These are phyloP conservation scores for Aspergillus novoparasiticus DNA, from an alignment of 2,329 filamentous ascomycete genomes.

Conservation along the genomic window DNA sequence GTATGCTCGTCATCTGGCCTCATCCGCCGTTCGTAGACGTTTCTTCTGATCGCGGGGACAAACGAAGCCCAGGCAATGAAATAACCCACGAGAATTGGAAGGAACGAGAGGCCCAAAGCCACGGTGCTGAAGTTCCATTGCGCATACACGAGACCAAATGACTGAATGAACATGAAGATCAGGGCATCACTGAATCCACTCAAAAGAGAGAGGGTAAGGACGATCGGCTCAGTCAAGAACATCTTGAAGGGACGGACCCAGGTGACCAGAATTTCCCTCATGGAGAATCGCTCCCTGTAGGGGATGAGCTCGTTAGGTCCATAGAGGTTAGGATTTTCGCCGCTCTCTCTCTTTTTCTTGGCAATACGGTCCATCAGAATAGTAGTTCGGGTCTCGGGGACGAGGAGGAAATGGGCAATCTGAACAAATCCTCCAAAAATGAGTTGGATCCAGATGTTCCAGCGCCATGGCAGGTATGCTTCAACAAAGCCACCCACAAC, in stretches of 20 bases:
- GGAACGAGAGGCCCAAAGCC: constrained; percentile 55
- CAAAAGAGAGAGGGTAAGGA: constrained; percentile 61
- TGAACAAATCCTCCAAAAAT: constrained; percentile 75
- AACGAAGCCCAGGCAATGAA: constrained; percentile 61
- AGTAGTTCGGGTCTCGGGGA: constrained; percentile 77
- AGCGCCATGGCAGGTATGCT: constrained; percentile 68
- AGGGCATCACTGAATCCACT: constrained; percentile 66
- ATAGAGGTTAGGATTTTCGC: constrained; percentile 62
- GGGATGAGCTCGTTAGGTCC: constrained; percentile 72
- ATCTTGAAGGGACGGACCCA: constrained; percentile 65
- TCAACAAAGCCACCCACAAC: constrained; percentile 79
- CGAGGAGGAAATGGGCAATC: constrained; percentile 65
- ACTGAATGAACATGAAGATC: constrained; percentile 69
- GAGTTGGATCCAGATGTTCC: constrained; percentile 83
- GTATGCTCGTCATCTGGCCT: constrained; percentile 56
- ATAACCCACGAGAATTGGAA: constrained; percentile 61
- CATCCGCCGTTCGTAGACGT: constrained; percentile 47
- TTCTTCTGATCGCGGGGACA: constrained; percentile 57
- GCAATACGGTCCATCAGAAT: constrained; percentile 79
- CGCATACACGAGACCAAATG: constrained; percentile 60
- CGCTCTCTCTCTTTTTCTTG: constrained; percentile 68
- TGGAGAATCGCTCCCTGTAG: constrained; percentile 61
- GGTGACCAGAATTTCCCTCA: constrained; percentile 58
- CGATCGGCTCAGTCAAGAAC: constrained; percentile 68
- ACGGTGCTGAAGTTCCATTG: constrained; percentile 60